Percentiles rank a stretch among this genome's conserved stretches.
Evolutionary conservation across 164 flowering plant species (phyloP).

Genomic region (Piper longum): DNA sequence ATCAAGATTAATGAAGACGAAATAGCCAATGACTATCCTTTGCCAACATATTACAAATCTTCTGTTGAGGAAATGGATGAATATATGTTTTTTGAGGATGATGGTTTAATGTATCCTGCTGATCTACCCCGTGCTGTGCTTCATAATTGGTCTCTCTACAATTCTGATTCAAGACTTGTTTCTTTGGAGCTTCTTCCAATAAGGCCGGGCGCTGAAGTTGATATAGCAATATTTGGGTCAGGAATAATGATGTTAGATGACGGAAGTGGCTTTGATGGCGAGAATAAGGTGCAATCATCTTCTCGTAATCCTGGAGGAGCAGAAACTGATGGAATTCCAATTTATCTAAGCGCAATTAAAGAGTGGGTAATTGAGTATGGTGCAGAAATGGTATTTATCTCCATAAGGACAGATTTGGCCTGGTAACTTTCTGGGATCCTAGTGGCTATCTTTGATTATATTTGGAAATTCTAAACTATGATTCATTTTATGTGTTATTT

Average conservation of each 20-base stretch:
- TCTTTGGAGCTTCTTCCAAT: slow-evolving; percentile 89
- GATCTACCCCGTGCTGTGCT: slow-evolving; percentile 69
- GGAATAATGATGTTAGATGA: slow-evolving; percentile 74
- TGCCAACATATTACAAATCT: slow-evolving; percentile 71
- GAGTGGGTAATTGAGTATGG: slow-evolving; percentile 98
- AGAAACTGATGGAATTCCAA: slow-evolving; percentile 59
- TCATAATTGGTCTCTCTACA: slow-evolving; percentile 87
- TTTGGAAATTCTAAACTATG: neutral
- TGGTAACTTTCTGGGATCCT: slow-evolving; percentile 34
- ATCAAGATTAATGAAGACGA: slow-evolving; percentile 91
- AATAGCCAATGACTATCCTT: slow-evolving; percentile 86
- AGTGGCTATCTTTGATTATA: neutral
- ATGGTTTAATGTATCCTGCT: slow-evolving; percentile 28
- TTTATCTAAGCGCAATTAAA: slow-evolving; percentile 79
- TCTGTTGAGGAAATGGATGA: slow-evolving; percentile 61
- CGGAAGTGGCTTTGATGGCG: slow-evolving; percentile 65
- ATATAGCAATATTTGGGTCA: slow-evolving; percentile 80
- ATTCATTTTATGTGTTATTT: neutral
- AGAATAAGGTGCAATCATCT: slow-evolving; percentile 28
- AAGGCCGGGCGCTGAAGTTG: slow-evolving; percentile 75
- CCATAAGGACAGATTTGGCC: slow-evolving; percentile 79
- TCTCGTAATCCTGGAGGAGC: slow-evolving; percentile 29
- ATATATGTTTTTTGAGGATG: slow-evolving; percentile 51
- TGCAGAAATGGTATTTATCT: slow-evolving; percentile 54
- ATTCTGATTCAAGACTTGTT: slow-evolving; percentile 71